A percentile compares a stretch with the other conserved stretches of the same genome.
These are phyloP conservation scores for Fusarium nisikadoi DNA, from an alignment of 2,329 filamentous ascomycete species.

Conservation along the genomic window DNA sequence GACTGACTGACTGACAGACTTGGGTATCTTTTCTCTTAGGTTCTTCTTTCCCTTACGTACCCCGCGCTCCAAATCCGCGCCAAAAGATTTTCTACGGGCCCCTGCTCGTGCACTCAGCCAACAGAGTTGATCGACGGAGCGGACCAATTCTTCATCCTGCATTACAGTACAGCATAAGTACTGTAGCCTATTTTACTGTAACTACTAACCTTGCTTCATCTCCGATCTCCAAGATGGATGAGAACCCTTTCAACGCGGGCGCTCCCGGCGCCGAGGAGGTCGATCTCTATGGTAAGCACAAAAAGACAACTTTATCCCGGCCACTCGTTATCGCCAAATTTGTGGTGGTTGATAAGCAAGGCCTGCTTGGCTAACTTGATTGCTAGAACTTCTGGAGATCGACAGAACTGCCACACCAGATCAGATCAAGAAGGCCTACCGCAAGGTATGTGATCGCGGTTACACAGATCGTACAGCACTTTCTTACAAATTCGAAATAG, in stretches of 20 bases:
- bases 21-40: not conserved
- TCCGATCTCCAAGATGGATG: conserved; percentile 41
- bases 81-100: conserved; percentile 43
- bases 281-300: conserved; percentile 70
- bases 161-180: conserved; percentile 32
- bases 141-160: conserved; percentile 45
- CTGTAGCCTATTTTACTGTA: conserved; percentile 23
- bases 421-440: conserved; percentile 95
- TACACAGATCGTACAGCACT: not conserved
- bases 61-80: conserved; percentile 39
- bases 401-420: conserved; percentile 76
- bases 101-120: conserved; percentile 22
- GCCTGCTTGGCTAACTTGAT: conserved; percentile 18
- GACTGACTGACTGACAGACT: not conserved
- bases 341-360: conserved; percentile 9
- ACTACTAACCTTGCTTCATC: not conserved
- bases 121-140: conserved; percentile 33
- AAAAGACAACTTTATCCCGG: not conserved
- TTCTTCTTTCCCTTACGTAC: conserved; percentile 8
- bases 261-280: conserved; percentile 54
- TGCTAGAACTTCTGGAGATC: conserved; percentile 80
- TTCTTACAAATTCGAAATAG: conserved; percentile 56
- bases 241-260: conserved; percentile 39
- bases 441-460: conserved; percentile 73
- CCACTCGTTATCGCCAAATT: not conserved